These are phyloP conservation scores for Phylloporus scabripes DNA, from an alignment of 768 basidiomycete species.

Conservation along the genomic window DNA sequence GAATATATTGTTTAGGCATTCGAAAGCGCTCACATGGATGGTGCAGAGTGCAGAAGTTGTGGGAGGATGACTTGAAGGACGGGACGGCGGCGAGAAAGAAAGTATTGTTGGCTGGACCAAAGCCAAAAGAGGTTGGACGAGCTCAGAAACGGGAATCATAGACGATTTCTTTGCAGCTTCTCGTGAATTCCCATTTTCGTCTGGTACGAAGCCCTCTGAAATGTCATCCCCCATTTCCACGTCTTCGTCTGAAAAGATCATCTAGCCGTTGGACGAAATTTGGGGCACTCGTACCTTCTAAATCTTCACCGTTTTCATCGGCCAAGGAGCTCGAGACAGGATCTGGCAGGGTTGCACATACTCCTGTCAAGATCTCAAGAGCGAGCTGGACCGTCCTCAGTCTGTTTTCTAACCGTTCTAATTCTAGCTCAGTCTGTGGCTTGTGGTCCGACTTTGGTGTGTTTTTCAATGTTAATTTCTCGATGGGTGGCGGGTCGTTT, in stretches of 20 bases:
- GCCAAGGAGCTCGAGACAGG: constrained; percentile 43
- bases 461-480: constrained; percentile 56
- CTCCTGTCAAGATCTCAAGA: constrained; percentile 83
- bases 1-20: constrained; percentile 88
- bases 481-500: constrained; percentile 43
- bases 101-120: constrained; percentile 71
- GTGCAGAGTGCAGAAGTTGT: constrained; percentile 81
- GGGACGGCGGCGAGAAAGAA: constrained; percentile 72
- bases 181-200: constrained; percentile 14
- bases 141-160: constrained; percentile 42
- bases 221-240: constrained; percentile 34
- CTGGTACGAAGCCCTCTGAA: constrained; percentile 21
- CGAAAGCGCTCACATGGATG: constrained; percentile 79
- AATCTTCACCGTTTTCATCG: constrained; percentile 30
- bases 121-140: constrained; percentile 63
- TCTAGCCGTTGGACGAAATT: constrained; percentile 16
- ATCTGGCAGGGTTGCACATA: constrained; percentile 85
- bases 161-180: constrained; percentile 28
- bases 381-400: constrained; percentile 73
- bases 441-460: constrained; percentile 75
- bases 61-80: constrained; percentile 76
- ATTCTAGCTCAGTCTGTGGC: constrained; percentile 57
- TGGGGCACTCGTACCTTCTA: constrained; percentile 29
- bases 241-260: constrained; percentile 40
- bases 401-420: constrained; percentile 66